A percentile compares a stretch with the other conserved stretches of the same genome.
Evolutionary conservation across 495 filamentous ascomycete genomes (phyloP).

Genomic region (Lasiosphaeria hispida): DNA sequence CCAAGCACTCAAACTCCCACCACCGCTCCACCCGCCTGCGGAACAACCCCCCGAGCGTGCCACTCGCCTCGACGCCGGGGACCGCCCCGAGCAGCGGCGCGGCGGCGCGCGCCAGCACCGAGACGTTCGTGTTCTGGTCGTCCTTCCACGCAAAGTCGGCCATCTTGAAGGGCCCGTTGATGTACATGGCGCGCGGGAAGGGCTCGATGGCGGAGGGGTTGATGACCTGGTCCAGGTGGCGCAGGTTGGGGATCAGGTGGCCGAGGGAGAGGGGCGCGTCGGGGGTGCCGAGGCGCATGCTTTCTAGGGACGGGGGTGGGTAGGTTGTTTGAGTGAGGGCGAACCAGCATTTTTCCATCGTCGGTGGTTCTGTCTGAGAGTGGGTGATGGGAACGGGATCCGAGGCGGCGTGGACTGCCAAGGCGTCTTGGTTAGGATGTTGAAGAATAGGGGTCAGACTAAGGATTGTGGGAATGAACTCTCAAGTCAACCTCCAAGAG

Average conservation of each 20-base stretch:
- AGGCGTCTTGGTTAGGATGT: not conserved
- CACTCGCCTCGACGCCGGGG: not conserved
- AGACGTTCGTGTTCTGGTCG: not conserved
- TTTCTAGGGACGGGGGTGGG: not conserved
- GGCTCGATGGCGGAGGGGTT: conserved; percentile 7
- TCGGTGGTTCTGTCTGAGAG: not conserved
- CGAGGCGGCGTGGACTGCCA: no score
- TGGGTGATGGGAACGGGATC: no score
- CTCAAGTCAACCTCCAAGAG: no score
- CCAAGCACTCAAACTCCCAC: conserved; percentile 1
- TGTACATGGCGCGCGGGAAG: not conserved
- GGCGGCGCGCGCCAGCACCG: not conserved
- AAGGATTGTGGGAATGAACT: no score
- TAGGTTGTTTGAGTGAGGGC: conserved; percentile 9
- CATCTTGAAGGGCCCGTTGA: not conserved
- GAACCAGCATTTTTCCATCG: conserved; percentile 11
- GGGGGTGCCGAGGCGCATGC: not conserved
- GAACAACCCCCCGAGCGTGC: not conserved
- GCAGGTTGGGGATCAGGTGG: conserved; percentile 6
- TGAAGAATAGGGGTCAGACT: not conserved
- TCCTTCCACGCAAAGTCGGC: not conserved
- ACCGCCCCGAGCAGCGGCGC: not conserved
- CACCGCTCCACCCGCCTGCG: not conserved
- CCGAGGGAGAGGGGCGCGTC: conserved; percentile 6
- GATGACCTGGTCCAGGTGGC: conserved; percentile 2